phyloP scores from a whole-genome alignment of 257 asterid genomes.

The Scutellaria minor region DNA sequence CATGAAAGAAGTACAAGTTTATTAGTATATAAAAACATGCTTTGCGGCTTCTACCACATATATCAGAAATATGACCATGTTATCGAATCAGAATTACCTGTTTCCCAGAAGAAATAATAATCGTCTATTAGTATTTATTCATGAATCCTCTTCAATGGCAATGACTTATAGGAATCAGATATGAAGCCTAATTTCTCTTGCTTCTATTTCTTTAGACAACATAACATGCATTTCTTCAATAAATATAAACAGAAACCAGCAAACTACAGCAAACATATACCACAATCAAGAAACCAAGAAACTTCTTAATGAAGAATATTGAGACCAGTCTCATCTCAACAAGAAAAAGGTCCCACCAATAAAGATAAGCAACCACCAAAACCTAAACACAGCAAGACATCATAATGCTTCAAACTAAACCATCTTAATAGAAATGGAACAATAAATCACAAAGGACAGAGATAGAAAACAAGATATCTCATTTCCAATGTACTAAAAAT shows the following conservation, averaged over 20 bases:
- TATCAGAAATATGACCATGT: background rate
- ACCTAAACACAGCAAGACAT: too few relatives aligned
- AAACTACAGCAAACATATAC: background rate
- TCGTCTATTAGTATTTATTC: background rate
- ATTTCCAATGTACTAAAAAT: background rate
- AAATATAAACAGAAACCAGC: background rate
- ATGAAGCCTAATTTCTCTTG: slow-evolving; percentile 1
- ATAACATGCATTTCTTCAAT: background rate
- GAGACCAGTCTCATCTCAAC: background rate
- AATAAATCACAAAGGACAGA: background rate
- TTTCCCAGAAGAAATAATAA: background rate
- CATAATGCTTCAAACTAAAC: background rate
- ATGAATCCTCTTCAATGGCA: background rate
- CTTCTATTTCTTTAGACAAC: background rate
- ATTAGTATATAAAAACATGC: slow-evolving; percentile 15
- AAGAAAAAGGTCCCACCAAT: background rate
- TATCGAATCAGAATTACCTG: background rate
- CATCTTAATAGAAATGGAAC: background rate
- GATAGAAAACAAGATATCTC: slow-evolving; percentile 1
- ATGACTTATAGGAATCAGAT: background rate
- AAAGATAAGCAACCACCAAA: background rate
- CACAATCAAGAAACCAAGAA: background rate
- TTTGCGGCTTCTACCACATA: slow-evolving; percentile 14
- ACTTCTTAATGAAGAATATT: background rate
- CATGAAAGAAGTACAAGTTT: slow-evolving; percentile 35